phyloP scores from a whole-genome alignment of 768 basidiomycete species.

The Lentinula guzmanii region DNA sequence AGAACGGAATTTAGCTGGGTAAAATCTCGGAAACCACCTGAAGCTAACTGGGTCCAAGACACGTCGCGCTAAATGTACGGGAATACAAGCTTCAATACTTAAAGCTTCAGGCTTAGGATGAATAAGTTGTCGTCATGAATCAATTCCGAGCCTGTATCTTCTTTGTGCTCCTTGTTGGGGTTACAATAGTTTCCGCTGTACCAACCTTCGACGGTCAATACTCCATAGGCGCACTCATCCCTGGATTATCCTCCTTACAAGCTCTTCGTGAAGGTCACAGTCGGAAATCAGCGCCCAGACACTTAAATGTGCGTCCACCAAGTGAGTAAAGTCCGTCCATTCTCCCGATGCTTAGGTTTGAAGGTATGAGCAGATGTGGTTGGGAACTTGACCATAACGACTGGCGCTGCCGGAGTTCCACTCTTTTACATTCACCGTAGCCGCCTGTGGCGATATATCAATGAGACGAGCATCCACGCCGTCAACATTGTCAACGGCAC shows the following conservation, averaged over 20 bases:
- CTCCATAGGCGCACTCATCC: conserved; percentile 35
- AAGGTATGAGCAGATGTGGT: conserved; percentile 27
- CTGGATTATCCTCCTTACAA: conserved; percentile 31
- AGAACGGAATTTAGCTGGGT: conserved; percentile 2
- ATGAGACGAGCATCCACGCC: conserved; percentile 48
- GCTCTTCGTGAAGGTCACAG: conserved; percentile 4
- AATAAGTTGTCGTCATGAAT: neutral
- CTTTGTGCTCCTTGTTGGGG: conserved; percentile 17
- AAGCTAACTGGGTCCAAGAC: neutral
- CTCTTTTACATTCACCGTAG: conserved; percentile 49
- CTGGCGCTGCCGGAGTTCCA: conserved; percentile 30
- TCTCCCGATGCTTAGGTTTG: neutral
- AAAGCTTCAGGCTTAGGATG: neutral
- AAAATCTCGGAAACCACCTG: conserved; percentile 1
- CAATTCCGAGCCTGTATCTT: conserved; percentile 5
- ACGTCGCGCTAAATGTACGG: neutral
- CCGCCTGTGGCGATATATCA: conserved; percentile 48
- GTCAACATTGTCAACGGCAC: conserved; percentile 53
- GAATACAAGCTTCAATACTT: neutral
- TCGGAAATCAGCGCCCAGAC: conserved; percentile 16
- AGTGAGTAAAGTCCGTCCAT: conserved; percentile 18
- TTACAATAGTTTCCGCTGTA: conserved; percentile 23
- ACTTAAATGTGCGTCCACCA: conserved; percentile 24
- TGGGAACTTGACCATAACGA: conserved; percentile 43
- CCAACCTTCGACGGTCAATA: conserved; percentile 38